Evolutionary conservation across 371 early-diverging fungal genomes (phyloP), one percentile per base, ranked within the genome.

Genomic region (Sporodiniella umbellata): DNA sequence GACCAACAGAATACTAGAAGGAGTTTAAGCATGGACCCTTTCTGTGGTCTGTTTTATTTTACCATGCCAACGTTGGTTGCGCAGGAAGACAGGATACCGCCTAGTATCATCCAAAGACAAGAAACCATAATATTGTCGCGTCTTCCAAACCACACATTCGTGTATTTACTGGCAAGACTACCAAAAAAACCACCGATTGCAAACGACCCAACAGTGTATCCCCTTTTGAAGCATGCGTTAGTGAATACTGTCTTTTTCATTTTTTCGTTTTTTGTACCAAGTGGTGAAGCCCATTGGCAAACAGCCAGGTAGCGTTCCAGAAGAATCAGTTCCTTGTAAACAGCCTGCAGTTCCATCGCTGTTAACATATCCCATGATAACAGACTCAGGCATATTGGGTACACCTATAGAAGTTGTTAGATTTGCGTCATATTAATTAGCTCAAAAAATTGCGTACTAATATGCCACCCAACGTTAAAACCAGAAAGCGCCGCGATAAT

Each of bases 1-100:
- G 80, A n/a, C 94, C 97, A n/a, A 81, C 33, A 28, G 69, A 59
- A 42, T 75, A 75, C 70, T 70, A 51, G 1, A 21, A 47, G 17
- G 25, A 18, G n/a, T n/a, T n/a, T n/a, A n/a, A n/a, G n/a, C n/a
- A n/a, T n/a, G n/a, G n/a, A n/a, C n/a, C n/a, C n/a, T n/a, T n/a
- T n/a, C n/a, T n/a, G n/a, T n/a, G n/a, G n/a, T n/a, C n/a, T n/a
- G n/a, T n/a, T n/a, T n/a, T n/a, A n/a, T 28, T 14, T 35, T 62
- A 70, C 70, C 75, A 75, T 75, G 44, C 53, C 60, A 45, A 67
- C 30, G 23, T 75, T 71, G 30, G 67, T 58, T 3, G 75, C 49
- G 15, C 51, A 52, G 33, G 69, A 64, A 33, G 75, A 75, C 11
- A 75, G 37, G 11, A 75, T 48, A 35, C 69, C 69, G 45, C 75